phyloP scores from a whole-genome alignment of 2,329 filamentous ascomycete species.

The Whalleya microplaca region DNA sequence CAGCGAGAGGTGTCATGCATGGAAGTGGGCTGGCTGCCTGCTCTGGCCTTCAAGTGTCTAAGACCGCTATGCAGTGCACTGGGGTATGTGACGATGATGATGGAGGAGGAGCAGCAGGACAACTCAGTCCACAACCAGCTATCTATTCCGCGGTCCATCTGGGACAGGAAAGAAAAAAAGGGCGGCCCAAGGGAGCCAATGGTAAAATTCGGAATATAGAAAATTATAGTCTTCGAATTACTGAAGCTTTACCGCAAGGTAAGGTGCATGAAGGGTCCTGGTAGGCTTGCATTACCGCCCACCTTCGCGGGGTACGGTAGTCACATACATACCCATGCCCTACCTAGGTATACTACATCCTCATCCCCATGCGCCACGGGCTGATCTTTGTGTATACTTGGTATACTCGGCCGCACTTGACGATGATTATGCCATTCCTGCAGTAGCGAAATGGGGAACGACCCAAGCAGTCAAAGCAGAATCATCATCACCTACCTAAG shows the following conservation, averaged over 20 bases:
- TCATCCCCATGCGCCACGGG: neutral
- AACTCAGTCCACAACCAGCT: neutral
- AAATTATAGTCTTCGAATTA: neutral
- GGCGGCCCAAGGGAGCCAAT: neutral
- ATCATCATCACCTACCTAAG: neutral
- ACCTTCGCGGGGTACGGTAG: neutral
- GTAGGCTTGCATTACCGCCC: neutral
- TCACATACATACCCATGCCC: neutral
- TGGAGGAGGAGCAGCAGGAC: neutral
- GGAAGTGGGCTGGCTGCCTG: slow-evolving; percentile 19
- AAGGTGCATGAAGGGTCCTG: neutral
- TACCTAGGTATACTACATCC: neutral
- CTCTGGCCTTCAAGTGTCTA: slow-evolving; percentile 23
- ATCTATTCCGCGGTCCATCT: no score
- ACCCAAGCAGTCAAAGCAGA: neutral
- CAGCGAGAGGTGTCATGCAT: slow-evolving; percentile 26
- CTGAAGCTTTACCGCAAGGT: neutral
- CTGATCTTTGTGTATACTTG: neutral
- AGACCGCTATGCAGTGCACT: slow-evolving; percentile 21
- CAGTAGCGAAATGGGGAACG: neutral
- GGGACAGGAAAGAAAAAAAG: no score
- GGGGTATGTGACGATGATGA: neutral
- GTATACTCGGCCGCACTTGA: neutral
- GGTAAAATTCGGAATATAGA: neutral
- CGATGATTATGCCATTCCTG: neutral